phyloP scores from a whole-genome alignment of 2,329 filamentous ascomycete species.

The Fusarium succisae region DNA sequence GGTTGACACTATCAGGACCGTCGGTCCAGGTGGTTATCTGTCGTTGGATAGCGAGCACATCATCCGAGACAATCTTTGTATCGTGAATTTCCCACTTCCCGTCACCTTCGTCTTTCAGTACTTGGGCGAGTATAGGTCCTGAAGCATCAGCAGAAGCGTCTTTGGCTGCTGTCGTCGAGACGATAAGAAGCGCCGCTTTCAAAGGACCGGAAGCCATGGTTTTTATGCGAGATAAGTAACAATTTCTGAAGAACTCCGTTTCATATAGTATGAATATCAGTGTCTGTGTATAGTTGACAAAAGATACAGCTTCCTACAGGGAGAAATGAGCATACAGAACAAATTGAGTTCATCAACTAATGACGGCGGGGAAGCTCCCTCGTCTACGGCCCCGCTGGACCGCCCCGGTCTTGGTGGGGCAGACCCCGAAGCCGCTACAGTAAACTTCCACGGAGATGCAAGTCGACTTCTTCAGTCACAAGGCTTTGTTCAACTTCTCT shows the following conservation, averaged over 20 bases:
- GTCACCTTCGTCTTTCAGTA: constrained; percentile 73
- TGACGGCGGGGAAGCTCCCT: constrained; percentile 32
- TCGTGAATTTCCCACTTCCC: constrained; percentile 76
- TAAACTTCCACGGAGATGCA: constrained; percentile 17
- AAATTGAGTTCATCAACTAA: constrained; percentile 11
- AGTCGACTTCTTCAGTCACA: constrained; percentile 18
- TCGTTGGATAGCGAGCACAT: constrained; percentile 76
- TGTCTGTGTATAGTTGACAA: neutral
- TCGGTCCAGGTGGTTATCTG: constrained; percentile 80
- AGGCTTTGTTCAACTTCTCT: constrained; percentile 1
- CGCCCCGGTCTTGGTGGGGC: constrained; percentile 32
- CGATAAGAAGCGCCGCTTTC: constrained; percentile 80
- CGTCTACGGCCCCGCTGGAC: constrained; percentile 35
- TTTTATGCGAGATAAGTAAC: neutral
- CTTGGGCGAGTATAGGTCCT: constrained; percentile 70
- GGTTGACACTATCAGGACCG: constrained; percentile 68
- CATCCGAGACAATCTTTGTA: constrained; percentile 82
- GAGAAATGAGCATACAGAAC: neutral
- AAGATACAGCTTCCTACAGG: neutral
- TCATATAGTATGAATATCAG: neutral
- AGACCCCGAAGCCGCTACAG: constrained; percentile 22
- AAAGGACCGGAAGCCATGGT: constrained; percentile 56
- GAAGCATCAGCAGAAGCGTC: constrained; percentile 84
- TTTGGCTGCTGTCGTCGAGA: constrained; percentile 88
- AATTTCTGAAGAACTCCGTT: neutral